Base-by-base conservation (phyloP, 1,139 yeast genomes). In the Diutina pseudorugosa region DNA sequence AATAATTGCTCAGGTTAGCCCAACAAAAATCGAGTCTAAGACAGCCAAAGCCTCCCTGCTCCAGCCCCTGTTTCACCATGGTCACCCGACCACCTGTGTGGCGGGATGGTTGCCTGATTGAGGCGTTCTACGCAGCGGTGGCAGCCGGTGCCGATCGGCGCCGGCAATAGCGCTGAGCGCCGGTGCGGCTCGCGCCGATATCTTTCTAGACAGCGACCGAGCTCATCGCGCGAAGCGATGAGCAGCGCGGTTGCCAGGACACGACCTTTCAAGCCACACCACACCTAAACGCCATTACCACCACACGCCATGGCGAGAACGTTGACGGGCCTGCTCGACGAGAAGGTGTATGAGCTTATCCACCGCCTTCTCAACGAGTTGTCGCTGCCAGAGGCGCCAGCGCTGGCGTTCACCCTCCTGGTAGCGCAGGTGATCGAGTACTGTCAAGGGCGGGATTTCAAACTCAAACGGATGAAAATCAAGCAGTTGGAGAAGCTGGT, bases 401-500 rank as follows among this genome's bases (percentile, higher is more conserved):
- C 82, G 2, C 69, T 83, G 27, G 91, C 90, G 1, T 73, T 73
- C 58, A 85, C 84, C 57, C 65, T 85, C 51, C 70, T 70, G 11
- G 62, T 70, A 1, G 60, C 69, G 3, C 86, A 83, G 53, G 75
- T 82, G 0, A 59, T 81, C 16, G 69, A 74, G 4, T 84, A 75
- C 59, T 77, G 79, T 18, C 83, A 80, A 57, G 62, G 70, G 36
- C 81, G 82, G 53, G 95, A 88, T 58, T 68, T 80, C 45, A 77
- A 82, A 42, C 68, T 89, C 60, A 77, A 81, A 55, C 69, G 97
- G 57, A 80, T 81, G 62, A 90, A 90, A 64, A 79, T 78, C 25
- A 47, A 62, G 60, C 52, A 67, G 9, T 66, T 87, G 52, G 85
- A 81, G 58, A 82, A 79, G 59, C 71, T 83, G 12, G 73, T 85